A percentile compares a stretch with the other conserved stretches of the same genome.
Conservation (phyloP, 306 rosid genomes). For the Luffa acutangula region DNA sequence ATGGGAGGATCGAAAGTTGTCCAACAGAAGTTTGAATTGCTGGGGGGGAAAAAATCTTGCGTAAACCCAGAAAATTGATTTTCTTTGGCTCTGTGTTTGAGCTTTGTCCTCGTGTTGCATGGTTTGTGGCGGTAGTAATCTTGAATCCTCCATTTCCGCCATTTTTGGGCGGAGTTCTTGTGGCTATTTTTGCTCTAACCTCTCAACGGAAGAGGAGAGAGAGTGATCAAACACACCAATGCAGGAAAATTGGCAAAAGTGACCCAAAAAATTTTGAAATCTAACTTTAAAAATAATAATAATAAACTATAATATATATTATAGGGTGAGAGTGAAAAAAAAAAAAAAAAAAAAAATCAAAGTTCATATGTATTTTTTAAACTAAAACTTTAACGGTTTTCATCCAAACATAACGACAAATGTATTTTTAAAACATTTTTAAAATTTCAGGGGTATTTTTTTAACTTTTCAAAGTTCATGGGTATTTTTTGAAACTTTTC, state of each 20-base stretch:
- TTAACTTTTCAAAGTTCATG: too few species aligned
- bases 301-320: too few species aligned
- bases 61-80: conserved; percentile 1
- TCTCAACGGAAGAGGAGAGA: not conserved
- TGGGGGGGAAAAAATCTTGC: not conserved
- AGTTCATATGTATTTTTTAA: too few species aligned
- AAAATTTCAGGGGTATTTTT: too few species aligned
- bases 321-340: too few species aligned
- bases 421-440: too few species aligned
- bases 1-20: not conserved
- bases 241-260: not conserved
- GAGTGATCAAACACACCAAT: not conserved
- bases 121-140: conserved; percentile 5
- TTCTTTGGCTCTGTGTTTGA: not conserved
- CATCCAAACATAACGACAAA: too few species aligned
- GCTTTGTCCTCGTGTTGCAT: not conserved
- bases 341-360: too few species aligned
- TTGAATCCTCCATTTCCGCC: conserved; percentile 9
- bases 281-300: too few species aligned
- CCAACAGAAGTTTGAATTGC: not conserved
- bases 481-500: too few species aligned
- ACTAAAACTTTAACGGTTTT: too few species aligned
- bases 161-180: conserved; percentile 7
- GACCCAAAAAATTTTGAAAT: not conserved
- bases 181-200: conserved; percentile 4